A percentile compares a stretch with the other conserved stretches of the same genome.
phyloP scores from a whole-genome alignment of 2,329 filamentous ascomycete species.

The Alternaria brassicae region DNA sequence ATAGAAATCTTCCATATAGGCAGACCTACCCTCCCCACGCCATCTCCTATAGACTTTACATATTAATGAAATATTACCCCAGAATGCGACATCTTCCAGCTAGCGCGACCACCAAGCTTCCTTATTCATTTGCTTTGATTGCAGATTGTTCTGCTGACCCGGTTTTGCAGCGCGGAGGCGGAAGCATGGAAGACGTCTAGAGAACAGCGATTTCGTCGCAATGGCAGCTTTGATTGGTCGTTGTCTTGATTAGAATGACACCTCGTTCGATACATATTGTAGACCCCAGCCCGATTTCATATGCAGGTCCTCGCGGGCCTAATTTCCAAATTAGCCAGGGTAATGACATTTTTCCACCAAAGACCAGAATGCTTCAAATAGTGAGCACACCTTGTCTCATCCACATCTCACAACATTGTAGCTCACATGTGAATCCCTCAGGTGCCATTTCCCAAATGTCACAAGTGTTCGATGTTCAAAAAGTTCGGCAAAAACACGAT shows the following conservation, averaged over 20 bases:
- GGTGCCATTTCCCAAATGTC: background rate
- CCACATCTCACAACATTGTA: background rate
- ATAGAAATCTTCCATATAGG: conserved; percentile 7
- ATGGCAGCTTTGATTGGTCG: conserved; percentile 10
- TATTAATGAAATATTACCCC: conserved; percentile 15
- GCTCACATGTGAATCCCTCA: background rate
- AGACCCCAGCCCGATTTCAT: conserved; percentile 28
- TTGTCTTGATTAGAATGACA: background rate
- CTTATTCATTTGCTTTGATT: conserved; percentile 16
- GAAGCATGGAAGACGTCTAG: conserved; percentile 11
- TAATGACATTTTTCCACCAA: conserved; percentile 11
- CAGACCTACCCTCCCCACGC: background rate
- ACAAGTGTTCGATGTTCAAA: conserved; percentile 7
- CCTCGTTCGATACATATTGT: conserved; percentile 17
- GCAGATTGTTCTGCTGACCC: conserved; percentile 8
- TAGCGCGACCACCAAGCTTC: conserved; percentile 15
- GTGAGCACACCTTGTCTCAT: background rate
- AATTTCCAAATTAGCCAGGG: conserved; percentile 35
- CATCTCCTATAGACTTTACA: background rate
- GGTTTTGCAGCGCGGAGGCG: conserved; percentile 7
- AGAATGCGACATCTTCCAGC: background rate
- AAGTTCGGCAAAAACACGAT: background rate
- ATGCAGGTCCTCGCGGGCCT: conserved; percentile 41
- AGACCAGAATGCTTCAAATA: background rate
- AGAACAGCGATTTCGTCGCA: background rate